A percentile compares a stretch with the other conserved stretches of the same genome.
Evolutionary conservation across 1,139 yeast genomes (phyloP).

Genomic region (Dujonia santamariae): DNA sequence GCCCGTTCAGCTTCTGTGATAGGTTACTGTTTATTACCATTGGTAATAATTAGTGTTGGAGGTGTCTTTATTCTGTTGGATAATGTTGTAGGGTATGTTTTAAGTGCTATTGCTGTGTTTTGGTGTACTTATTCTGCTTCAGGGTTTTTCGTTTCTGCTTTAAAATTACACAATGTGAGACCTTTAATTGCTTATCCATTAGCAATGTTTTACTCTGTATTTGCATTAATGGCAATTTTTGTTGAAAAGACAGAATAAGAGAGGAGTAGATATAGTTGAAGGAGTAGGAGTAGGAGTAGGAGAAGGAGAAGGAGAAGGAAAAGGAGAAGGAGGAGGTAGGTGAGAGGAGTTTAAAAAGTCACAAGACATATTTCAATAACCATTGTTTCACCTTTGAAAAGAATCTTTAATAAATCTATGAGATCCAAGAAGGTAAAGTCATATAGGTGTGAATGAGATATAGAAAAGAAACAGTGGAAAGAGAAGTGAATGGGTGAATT

Average conservation of each 20-base stretch:
- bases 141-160: conserved; percentile 85
- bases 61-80: conserved; percentile 73
- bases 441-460: no score
- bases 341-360: no score
- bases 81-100: conserved; percentile 67
- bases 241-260: conserved; percentile 45
- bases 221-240: conserved; percentile 94
- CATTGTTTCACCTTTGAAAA: no score
- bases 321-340: background rate
- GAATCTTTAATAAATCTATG: no score
- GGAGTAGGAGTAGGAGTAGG: conserved; percentile 3
- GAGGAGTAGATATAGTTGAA: conserved; percentile 1
- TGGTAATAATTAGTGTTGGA: conserved; percentile 73
- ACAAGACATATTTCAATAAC: no score
- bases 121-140: conserved; percentile 97
- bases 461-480: no score
- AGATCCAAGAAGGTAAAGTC: no score
- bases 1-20: conserved; percentile 83
- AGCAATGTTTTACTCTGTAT: conserved; percentile 86
- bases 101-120: conserved; percentile 68
- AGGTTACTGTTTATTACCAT: conserved; percentile 90
- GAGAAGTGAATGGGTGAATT: no score
- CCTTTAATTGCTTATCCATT: conserved; percentile 92
- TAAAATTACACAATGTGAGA: conserved; percentile 82
- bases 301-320: background rate